Evolutionary conservation across 495 filamentous ascomycete genomes (phyloP).

Genomic region (Pseudomonodictys pantanalensis): DNA sequence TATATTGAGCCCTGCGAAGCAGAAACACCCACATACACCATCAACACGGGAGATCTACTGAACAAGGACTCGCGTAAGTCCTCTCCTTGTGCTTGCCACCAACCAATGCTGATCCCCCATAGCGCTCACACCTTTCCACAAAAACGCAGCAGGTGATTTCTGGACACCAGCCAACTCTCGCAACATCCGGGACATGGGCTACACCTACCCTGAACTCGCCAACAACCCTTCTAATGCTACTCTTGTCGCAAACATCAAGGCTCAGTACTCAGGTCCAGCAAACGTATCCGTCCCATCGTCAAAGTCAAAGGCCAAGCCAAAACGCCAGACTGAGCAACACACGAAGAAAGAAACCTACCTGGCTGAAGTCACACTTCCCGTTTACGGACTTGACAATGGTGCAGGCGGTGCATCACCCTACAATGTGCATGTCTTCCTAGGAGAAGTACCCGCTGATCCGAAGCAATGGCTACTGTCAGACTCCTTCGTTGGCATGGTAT

Average conservation of each 20-base stretch:
- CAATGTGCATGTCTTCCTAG: conserved; percentile 60
- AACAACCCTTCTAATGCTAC: conserved; percentile 28
- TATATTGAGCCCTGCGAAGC: conserved; percentile 9
- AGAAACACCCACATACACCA: conserved; percentile 2
- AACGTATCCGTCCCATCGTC: neutral
- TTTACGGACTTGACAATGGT: conserved; percentile 51
- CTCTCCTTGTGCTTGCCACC: neutral
- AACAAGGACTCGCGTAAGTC: neutral
- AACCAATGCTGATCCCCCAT: neutral
- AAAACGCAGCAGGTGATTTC: conserved; percentile 28
- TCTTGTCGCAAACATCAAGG: conserved; percentile 5
- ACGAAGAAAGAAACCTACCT: conserved; percentile 44
- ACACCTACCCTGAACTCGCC: conserved; percentile 51
- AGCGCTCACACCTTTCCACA: conserved; percentile 39
- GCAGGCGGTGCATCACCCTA: conserved; percentile 38
- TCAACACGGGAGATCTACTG: neutral
- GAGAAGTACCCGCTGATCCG: conserved; percentile 43
- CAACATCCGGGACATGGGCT: conserved; percentile 40
- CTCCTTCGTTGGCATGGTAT: conserved; percentile 53
- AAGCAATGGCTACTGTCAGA: conserved; percentile 44
- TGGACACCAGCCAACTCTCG: conserved; percentile 35
- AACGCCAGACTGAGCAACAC: neutral
- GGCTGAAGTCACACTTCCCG: conserved; percentile 56
- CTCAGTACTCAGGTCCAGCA: neutral
- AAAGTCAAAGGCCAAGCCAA: neutral